These are phyloP conservation scores for Aureobasidium musti DNA, from an alignment of 2,329 filamentous ascomycete genomes.

Conservation along the genomic window DNA sequence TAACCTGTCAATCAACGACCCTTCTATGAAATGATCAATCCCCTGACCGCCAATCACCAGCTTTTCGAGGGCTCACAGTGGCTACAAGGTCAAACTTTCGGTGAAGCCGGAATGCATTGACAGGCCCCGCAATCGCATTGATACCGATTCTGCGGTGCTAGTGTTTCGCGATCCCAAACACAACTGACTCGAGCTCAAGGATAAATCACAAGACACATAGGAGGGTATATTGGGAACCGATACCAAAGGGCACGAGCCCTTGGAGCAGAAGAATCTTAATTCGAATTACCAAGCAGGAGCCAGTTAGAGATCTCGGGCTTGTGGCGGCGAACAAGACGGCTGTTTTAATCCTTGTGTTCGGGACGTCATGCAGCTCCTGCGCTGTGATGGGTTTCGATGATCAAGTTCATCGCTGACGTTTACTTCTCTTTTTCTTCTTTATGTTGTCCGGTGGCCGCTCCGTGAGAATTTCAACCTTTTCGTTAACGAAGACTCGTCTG, in stretches of 20 bases:
- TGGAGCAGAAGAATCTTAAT: background rate
- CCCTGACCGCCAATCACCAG: slow-evolving; percentile 1
- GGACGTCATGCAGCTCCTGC: slow-evolving; percentile 26
- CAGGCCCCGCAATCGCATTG: slow-evolving; percentile 26
- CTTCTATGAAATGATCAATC: background rate
- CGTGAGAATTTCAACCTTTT: background rate
- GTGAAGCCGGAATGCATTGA: slow-evolving; percentile 22
- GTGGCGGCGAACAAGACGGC: slow-evolving; percentile 8
- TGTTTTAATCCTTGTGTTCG: slow-evolving; percentile 20
- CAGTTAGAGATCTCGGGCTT: slow-evolving; percentile 15
- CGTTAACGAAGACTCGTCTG: background rate
- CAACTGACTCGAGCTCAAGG: slow-evolving; percentile 19
- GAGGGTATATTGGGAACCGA: slow-evolving; percentile 5
- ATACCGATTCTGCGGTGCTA: slow-evolving; percentile 10
- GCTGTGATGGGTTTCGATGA: background rate
- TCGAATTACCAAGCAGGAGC: slow-evolving; percentile 23
- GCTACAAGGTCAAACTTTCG: slow-evolving; percentile 19
- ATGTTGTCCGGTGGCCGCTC: background rate
- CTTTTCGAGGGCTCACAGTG: background rate
- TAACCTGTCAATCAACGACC: background rate
- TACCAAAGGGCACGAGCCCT: slow-evolving; percentile 21
- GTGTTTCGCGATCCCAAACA: slow-evolving; percentile 22
- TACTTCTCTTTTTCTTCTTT: slow-evolving; percentile 18
- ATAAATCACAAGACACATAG: slow-evolving; percentile 11
- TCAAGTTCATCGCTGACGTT: slow-evolving; percentile 18